Base-by-base conservation (phyloP, 1,284 basidiomycete genomes). In the Sphagnurus paluster region DNA sequence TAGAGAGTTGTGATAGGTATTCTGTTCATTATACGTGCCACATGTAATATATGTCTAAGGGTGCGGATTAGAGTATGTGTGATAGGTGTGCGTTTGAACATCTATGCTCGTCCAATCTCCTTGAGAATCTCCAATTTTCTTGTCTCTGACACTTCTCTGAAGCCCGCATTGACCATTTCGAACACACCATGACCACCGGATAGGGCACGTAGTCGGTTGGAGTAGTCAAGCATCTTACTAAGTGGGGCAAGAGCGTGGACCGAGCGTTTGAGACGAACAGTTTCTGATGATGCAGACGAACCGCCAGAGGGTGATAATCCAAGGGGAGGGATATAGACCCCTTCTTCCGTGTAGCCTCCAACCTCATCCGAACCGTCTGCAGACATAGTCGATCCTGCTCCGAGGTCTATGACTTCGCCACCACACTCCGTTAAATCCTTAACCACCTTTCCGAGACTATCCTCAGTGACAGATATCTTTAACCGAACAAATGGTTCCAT, bases 101-200 rank as follows among this genome's bases (percentile, higher is more conserved):
- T n/a, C 56, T 68, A 90, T 38, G 77, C 84, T 29, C 84, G 75
- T 16, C 88, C 88, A 49, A 91, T 82, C 62, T 91, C 88, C 51
- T 69, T 75, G 49, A 91, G 62, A 50, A 91, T 90, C 56, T 90
- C 87, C 46, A 74, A 45, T 60, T 75, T 79, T 44, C 89, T 74
- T 23, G 70, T 52, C 49, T 80, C 69, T 28, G 75, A 74, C 2
- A 90, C 88, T 48, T 71, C 64, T 57, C 73, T 78, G 65, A 92
- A 94, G 4, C 90, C 91, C 14, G 83, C 82, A 46, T 79, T 79
- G 28, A 70, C 66, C 84, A 90, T 90, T 59, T 90, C 88, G 57
- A 92, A 93, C 16, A 75, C 66, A 4, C 90, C 92, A 59, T 89
- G 82, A 1, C 91, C 91, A 34, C 87, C 91, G 0, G 89, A 88